Evolutionary conservation across 495 filamentous ascomycete species (phyloP), one percentile per base, ranked within the genome.

Genomic region (Penicillium coffeae): DNA sequence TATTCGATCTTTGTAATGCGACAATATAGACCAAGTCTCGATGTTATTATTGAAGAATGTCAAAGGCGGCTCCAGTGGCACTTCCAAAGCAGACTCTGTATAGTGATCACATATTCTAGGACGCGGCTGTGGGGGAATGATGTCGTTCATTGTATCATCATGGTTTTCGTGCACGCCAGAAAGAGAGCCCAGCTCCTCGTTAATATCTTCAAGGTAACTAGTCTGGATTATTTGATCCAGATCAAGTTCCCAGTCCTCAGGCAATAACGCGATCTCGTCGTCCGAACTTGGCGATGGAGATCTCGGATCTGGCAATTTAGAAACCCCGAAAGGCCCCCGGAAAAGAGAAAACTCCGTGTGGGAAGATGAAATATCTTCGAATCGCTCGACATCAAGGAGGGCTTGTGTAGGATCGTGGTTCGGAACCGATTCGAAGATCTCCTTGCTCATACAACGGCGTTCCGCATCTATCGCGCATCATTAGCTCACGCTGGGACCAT

Each of bases 1-100:
- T 0, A 60, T 56, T 8, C 38, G 36, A 1, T 60, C 57, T 33
- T 47, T 51, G 30, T 60, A 60, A 27, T 57, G 41, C n/a, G 57
- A 60, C 5, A 60, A 42, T 13, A 60, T 42, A 3, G 42, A 14
- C 57, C 57, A 60, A 9, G 50, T 45, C 32, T 57, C 50, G 2
- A 41, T 34, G 13, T 54, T 42, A 1, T 33, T 27, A 8, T 8
- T 42, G 10, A 30, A 37, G 1, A 48, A 47, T 14, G n/a, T 20
- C 20, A n/a, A 20, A 20, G 1, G 18, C 9, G 18, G 20, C 21
- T 48, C 8, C 3, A 40, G 14, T 3, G 8, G 8, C 19, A 18
- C 10, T 12, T 13, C 8, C 10, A 30, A 16, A 14, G 9, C 10
- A 7, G 6, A 42, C 2, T 14, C 38, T 10, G 13, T 2, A 4